These are phyloP conservation scores for Porcisia deanei DNA, from an alignment of 208 protist genomes.

Conservation along the genomic window DNA sequence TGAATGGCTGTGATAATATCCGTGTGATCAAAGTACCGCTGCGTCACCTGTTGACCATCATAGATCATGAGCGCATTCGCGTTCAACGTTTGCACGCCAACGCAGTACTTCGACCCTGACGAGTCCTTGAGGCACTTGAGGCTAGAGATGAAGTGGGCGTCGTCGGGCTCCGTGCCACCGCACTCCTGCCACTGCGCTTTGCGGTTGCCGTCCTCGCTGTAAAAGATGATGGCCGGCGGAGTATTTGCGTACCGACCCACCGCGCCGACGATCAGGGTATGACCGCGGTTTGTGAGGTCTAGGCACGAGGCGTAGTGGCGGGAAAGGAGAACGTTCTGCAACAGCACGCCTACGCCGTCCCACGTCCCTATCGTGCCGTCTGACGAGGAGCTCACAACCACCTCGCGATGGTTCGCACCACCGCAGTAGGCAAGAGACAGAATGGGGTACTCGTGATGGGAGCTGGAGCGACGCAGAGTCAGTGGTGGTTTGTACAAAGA, in stretches of 20 bases:
- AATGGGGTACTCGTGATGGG: slow-evolving; percentile 68
- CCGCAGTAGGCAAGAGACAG: slow-evolving; percentile 74
- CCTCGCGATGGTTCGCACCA: slow-evolving; percentile 50
- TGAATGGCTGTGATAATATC: slow-evolving; percentile 87
- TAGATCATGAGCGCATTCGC: slow-evolving; percentile 65
- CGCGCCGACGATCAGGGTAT: slow-evolving; percentile 74
- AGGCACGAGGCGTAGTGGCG: slow-evolving; percentile 87
- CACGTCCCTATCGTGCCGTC: slow-evolving; percentile 86
- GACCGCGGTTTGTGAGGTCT: slow-evolving; percentile 74
- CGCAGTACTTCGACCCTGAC: slow-evolving; percentile 55
- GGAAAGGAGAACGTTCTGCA: slow-evolving; percentile 75
- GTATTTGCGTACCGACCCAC: slow-evolving; percentile 48
- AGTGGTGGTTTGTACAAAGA: slow-evolving; percentile 68
- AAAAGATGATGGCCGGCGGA: slow-evolving; percentile 78
- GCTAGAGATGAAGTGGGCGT: slow-evolving; percentile 74
- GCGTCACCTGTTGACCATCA: slow-evolving; percentile 56
- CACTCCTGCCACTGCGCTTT: slow-evolving; percentile 80
- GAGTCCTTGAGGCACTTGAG: slow-evolving; percentile 56
- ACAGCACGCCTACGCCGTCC: slow-evolving; percentile 62
- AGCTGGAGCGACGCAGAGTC: slow-evolving; percentile 44
- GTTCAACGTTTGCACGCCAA: slow-evolving; percentile 46
- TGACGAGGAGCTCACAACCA: slow-evolving; percentile 83
- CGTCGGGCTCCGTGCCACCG: slow-evolving; percentile 66
- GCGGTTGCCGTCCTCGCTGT: slow-evolving; percentile 53
- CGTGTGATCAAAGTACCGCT: slow-evolving; percentile 79